phyloP scores from a whole-genome alignment of 441 rosid genomes.

The Brassica balearica region DNA sequence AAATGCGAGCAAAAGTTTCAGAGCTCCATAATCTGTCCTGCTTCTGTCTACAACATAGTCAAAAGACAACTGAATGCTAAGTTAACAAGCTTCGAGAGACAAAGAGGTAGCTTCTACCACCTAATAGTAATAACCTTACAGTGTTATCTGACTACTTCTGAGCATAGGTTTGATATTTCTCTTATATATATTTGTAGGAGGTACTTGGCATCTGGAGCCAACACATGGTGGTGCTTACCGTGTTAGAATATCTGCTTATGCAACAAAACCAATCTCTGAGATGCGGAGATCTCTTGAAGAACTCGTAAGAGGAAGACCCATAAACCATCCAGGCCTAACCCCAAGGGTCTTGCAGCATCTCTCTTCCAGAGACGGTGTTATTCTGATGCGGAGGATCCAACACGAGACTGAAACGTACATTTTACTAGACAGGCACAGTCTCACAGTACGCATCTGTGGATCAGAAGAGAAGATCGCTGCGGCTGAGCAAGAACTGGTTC shows the following conservation, averaged over 20 bases:
- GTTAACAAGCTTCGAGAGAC: constrained; percentile 49
- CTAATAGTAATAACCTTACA: no score
- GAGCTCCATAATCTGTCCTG: constrained; percentile 66
- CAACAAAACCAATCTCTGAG: constrained; percentile 73
- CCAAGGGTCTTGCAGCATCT: constrained; percentile 59
- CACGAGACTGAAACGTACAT: constrained; percentile 62
- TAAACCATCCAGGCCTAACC: constrained; percentile 59
- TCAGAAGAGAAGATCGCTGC: constrained; percentile 43
- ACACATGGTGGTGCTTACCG: constrained; percentile 59
- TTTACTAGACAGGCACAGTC: constrained; percentile 58
- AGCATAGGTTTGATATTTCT: constrained; percentile 22
- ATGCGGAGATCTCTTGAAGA: constrained; percentile 70
- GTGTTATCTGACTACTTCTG: no score
- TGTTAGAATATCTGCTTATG: constrained; percentile 68
- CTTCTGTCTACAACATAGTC: constrained; percentile 59
- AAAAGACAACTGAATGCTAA: constrained; percentile 55
- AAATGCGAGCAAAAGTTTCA: constrained; percentile 71
- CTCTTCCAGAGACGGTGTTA: constrained; percentile 57
- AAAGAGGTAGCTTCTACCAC: constrained; percentile 50
- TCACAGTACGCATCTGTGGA: constrained; percentile 63
- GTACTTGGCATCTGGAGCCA: constrained; percentile 49
- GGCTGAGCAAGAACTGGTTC: constrained; percentile 61
- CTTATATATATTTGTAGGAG: constrained; percentile 51
- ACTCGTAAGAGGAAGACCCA: constrained; percentile 63
- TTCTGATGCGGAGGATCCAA: constrained; percentile 60